Base-by-base conservation (phyloP, 1,284 basidiomycete genomes). In the Ustilago trichophora region DNA sequence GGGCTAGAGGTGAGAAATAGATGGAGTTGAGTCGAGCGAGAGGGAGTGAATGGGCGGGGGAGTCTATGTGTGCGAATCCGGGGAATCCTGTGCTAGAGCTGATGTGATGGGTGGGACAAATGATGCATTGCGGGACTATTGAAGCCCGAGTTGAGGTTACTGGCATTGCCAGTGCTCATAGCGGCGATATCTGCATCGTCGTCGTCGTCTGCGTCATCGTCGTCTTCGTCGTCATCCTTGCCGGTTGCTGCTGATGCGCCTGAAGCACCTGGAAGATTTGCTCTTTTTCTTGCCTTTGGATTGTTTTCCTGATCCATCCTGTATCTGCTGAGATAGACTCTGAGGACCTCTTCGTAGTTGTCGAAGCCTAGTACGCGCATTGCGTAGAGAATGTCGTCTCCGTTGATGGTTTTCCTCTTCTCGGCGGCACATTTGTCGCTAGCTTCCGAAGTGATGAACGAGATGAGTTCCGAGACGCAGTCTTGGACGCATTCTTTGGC, bases 401-500 rank as follows among this genome's bases (percentile, higher is more conserved):
- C 93, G 16, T 91, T 93, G 45, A 96, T 92, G 36, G 89, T 90
- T 83, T 90, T 90, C 52, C 89, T 84, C 81, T 93, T 93, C 83
- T 93, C 91, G 64, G 90, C 85, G 75, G 89, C 87, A 73, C 91
- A 92, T 74, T 91, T 91, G 83, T 94, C 92, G 18, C 89, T 89
- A 3, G 92, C 92, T 80, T 94, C 92, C 31, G 88, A 89, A 24
- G 92, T 93, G 82, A 97, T 91, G 84, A 96, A 97, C 74, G 88
- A 89, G 82, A 97, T 96, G 83, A 95, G 93, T 84, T 97, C 94
- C 35, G 90, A 93, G 44, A 95, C 92, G 83, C 92, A 95, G 82
- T 95, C 92, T 82, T 96, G 93, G 40, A 96, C 91, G 82, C 91
- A 93, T 83, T 96, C 93, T 82, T 97, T 97, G 21, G 93, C 92